Percentiles rank a stretch among this genome's conserved stretches.
These are phyloP conservation scores for Glycyrrhiza uralensis DNA, from an alignment of 306 rosid genomes.

Conservation along the genomic window DNA sequence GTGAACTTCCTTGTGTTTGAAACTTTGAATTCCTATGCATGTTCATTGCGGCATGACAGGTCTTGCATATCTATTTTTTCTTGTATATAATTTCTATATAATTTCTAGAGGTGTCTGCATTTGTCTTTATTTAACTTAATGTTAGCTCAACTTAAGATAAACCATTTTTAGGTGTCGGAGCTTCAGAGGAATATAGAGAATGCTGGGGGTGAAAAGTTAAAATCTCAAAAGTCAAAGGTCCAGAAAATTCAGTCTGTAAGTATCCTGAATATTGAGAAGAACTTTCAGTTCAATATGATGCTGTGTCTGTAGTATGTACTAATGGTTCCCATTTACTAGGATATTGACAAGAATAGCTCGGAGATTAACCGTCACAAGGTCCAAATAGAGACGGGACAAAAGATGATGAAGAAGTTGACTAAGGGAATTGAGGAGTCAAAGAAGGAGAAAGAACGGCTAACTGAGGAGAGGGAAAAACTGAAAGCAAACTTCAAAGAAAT, in stretches of 20 bases:
- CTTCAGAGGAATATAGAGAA: constrained; percentile 84
- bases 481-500: constrained; percentile 63
- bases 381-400: constrained; percentile 83
- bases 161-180: constrained; percentile 55
- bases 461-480: constrained; percentile 62
- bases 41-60: constrained; percentile 11
- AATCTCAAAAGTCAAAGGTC: constrained; percentile 78
- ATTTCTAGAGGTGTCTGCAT: neutral
- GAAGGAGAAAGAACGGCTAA: constrained; percentile 67
- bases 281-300: constrained; percentile 14
- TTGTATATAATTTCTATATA: no score
- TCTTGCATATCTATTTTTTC: constrained; percentile 10
- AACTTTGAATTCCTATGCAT: constrained; percentile 7
- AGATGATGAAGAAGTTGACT: constrained; percentile 72
- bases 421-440: constrained; percentile 82
- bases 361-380: constrained; percentile 91
- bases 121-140: constrained; percentile 17
- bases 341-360: constrained; percentile 71
- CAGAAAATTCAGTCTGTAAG: constrained; percentile 86
- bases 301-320: constrained; percentile 35
- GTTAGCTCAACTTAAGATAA: neutral
- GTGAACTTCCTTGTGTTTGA: constrained; percentile 1
- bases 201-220: constrained; percentile 85
- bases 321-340: constrained; percentile 51
- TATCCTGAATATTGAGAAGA: constrained; percentile 15